Evolutionary conservation across 768 basidiomycete species (phyloP).

Genomic region (Porpolomopsis calyptriformis): DNA sequence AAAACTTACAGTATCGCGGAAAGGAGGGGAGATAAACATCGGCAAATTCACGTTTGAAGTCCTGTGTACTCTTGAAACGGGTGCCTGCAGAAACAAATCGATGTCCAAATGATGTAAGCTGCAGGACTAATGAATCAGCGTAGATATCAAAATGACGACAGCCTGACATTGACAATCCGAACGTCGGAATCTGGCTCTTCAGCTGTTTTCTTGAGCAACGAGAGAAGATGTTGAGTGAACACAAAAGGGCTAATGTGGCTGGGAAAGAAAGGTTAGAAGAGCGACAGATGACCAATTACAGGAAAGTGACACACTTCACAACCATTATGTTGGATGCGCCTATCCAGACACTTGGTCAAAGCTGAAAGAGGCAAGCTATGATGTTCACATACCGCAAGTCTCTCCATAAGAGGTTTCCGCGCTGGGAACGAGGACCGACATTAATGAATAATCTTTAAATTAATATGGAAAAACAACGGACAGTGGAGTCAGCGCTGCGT

Average conservation of each 20-base stretch:
- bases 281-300: not conserved
- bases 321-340: slow-evolving; percentile 30
- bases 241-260: slow-evolving; percentile 48
- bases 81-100: slow-evolving; percentile 12
- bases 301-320: slow-evolving; percentile 30
- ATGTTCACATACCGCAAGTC: slow-evolving; percentile 10
- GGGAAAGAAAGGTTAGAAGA: not conserved
- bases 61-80: slow-evolving; percentile 23
- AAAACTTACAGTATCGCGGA: slow-evolving; percentile 24
- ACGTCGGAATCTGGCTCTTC: slow-evolving; percentile 41
- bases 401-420: slow-evolving; percentile 5
- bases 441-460: not conserved
- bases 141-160: too few species aligned
- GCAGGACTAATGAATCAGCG: not conserved
- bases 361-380: slow-evolving; percentile 5
- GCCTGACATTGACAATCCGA: slow-evolving; percentile 48
- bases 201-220: slow-evolving; percentile 42
- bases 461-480: slow-evolving; percentile 21
- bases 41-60: slow-evolving; percentile 28
- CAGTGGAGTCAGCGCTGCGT: slow-evolving; percentile 37
- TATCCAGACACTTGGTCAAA: slow-evolving; percentile 9
- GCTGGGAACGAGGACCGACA: slow-evolving; percentile 4
- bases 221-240: slow-evolving; percentile 44
- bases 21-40: slow-evolving; percentile 10
- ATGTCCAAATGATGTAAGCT: slow-evolving; percentile 27